Evolutionary conservation across 2,329 filamentous ascomycete species (phyloP), one percentile per base, ranked within the genome.

Genomic region (Verticillium albo-atrum): DNA sequence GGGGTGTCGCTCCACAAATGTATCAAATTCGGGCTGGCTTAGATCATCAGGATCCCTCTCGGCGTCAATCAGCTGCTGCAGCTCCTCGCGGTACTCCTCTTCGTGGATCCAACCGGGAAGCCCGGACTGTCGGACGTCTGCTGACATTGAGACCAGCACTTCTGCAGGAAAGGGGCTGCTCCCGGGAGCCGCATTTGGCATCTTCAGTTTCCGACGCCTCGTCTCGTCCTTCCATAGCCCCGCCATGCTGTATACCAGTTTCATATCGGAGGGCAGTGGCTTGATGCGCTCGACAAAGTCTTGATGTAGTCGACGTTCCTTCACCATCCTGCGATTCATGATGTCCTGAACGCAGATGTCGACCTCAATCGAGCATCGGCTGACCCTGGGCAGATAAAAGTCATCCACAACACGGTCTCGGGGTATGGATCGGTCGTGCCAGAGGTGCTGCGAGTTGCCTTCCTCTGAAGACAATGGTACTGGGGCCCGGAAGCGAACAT

Each of bases 41-140:
- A 71, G 77, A 26, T 77, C 71, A 27, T 74, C 75, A 37, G 80
- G 77, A 5, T 74, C 73, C 61, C 78, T 82, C 70, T 97, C 92
- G 26, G 88, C 79, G 1, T 75, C 70, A 9, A 90, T 84, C 26
- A 96, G 78, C 27, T 82, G 76, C 30, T 78, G 73, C 2, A 96
- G 77, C 65, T 89, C 81, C 51, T 87, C 78, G 32, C 85, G 80
- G 68, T 89, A 94, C 68, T 97, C 93, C 54, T 91, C 87, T 71
- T 98, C 94, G 65, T 97, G 93, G 58, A 97, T 89, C 94, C 95
- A 99, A 0, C 87, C 88, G n/a, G 87, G 85, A n/a, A 85, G 80
- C 42, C 88, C 83, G 2, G 86, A 85, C 61, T 90, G 82, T 57
- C 92, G 84, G 32, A 87, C 79, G 72, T 95, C 90, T 6, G 92